Evolutionary conservation across 2,329 filamentous ascomycete species (phyloP).

Genomic region (Endothia cerciana): DNA sequence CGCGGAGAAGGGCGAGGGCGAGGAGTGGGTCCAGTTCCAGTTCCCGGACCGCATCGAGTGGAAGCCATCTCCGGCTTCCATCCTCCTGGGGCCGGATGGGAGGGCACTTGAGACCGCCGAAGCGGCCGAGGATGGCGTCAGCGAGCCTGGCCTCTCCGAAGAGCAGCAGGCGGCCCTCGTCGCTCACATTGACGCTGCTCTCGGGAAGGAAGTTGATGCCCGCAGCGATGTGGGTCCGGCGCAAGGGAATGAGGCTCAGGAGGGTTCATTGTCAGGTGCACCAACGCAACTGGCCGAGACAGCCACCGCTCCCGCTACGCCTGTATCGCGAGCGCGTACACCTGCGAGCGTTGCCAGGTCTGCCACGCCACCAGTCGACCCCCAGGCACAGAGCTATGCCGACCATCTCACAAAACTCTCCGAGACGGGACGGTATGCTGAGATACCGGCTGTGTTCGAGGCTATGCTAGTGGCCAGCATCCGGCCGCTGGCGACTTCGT

Average conservation of each 20-base stretch:
- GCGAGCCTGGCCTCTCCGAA: constrained; percentile 43
- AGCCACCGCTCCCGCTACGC: constrained; percentile 45
- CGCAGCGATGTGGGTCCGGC: constrained; percentile 48
- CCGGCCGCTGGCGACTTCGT: constrained; percentile 80
- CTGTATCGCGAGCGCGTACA: constrained; percentile 47
- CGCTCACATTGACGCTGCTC: constrained; percentile 82
- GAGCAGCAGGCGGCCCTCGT: constrained; percentile 68
- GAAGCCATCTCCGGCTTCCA: constrained; percentile 66
- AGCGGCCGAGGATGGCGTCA: constrained; percentile 33
- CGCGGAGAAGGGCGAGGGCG: constrained; percentile 52
- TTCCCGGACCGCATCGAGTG: constrained; percentile 88
- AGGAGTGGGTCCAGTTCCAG: constrained; percentile 85
- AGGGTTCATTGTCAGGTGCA: constrained; percentile 45
- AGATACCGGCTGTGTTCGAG: constrained; percentile 91
- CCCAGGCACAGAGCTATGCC: constrained; percentile 72
- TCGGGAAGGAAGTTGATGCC: constrained; percentile 75
- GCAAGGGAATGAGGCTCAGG: constrained; percentile 38
- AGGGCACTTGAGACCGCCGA: constrained; percentile 41
- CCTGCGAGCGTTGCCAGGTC: constrained; percentile 55
- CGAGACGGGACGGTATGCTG: constrained; percentile 73
- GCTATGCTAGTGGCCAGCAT: constrained; percentile 83
- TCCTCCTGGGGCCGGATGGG: constrained; percentile 51
- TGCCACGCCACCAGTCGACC: constrained; percentile 64
- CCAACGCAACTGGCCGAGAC: constrained; percentile 39
- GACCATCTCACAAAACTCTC: constrained; percentile 78